phyloP scores from a whole-genome alignment of 306 rosid genomes.

The Geum urbanum region DNA sequence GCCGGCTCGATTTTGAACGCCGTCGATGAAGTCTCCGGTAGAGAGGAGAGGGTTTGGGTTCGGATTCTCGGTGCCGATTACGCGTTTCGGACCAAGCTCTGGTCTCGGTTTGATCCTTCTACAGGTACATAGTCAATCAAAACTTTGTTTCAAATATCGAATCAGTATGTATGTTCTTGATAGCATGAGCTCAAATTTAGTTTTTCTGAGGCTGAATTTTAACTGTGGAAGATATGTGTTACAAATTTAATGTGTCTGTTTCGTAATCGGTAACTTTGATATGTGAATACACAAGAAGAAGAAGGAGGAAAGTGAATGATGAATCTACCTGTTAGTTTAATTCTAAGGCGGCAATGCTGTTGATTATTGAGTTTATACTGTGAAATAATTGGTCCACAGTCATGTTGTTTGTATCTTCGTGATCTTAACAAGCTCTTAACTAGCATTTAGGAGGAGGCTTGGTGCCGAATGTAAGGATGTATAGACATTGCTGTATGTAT shows the following conservation, averaged over 20 bases:
- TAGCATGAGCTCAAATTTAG: background rate
- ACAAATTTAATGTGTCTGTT: background rate
- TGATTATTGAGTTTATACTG: too few species aligned
- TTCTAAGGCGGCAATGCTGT: background rate
- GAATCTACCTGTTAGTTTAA: background rate
- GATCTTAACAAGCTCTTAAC: background rate
- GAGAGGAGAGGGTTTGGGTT: constrained; percentile 84
- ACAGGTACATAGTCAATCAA: constrained; percentile 41
- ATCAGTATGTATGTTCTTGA: too few species aligned
- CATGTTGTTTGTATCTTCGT: background rate
- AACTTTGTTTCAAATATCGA: background rate
- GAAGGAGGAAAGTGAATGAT: background rate
- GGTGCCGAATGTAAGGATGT: background rate
- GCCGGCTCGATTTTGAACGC: constrained; percentile 82
- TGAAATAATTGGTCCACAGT: background rate
- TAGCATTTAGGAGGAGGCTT: background rate
- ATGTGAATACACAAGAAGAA: background rate
- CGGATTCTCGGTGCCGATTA: constrained; percentile 69
- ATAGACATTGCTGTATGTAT: background rate
- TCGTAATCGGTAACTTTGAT: background rate
- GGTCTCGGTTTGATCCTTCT: constrained; percentile 85
- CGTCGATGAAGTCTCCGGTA: constrained; percentile 42
- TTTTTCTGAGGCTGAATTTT: background rate
- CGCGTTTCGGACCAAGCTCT: constrained; percentile 70
- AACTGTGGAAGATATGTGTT: background rate